Conservation (phyloP, 768 basidiomycete genomes). For the Sporobolomyces pararoseus region DNA sequence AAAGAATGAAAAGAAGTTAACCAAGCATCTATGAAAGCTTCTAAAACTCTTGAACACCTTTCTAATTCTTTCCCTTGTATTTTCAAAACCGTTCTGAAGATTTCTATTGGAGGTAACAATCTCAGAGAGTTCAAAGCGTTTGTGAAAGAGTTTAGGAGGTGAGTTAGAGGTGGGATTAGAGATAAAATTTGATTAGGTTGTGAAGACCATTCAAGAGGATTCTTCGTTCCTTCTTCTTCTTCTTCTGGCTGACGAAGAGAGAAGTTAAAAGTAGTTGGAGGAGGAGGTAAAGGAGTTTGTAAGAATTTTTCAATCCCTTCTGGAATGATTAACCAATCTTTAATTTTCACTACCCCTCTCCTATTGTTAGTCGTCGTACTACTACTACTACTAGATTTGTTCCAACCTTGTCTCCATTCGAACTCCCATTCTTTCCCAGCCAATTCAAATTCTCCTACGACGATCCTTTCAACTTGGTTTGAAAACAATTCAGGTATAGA, state of each 20-base stretch:
- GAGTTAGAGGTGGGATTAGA: conserved; percentile 37
- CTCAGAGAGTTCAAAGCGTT: conserved; percentile 38
- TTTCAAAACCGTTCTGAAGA: conserved; percentile 9
- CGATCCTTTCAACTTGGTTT: conserved; percentile 17
- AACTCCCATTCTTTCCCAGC: conserved; percentile 36
- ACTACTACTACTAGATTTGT: neutral
- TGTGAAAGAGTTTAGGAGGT: conserved; percentile 39
- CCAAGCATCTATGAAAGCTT: conserved; percentile 39
- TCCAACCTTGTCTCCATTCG: conserved; percentile 39
- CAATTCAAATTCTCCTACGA: conserved; percentile 16
- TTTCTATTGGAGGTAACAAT: conserved; percentile 23
- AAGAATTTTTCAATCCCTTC: conserved; percentile 24
- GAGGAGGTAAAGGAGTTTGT: conserved; percentile 10
- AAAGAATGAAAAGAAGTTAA: conserved; percentile 12
- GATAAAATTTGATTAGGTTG: conserved; percentile 26
- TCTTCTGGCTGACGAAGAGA: too few relatives aligned
- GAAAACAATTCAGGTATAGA: conserved; percentile 12
- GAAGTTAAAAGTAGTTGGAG: neutral
- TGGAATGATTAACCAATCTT: conserved; percentile 40
- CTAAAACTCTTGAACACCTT: conserved; percentile 34
- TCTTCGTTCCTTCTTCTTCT: neutral
- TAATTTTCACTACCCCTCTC: conserved; percentile 11
- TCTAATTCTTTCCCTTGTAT: conserved; percentile 32
- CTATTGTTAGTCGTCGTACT: neutral
- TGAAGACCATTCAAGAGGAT: conserved; percentile 10